Percentiles rank a stretch among this genome's conserved stretches.
These are phyloP conservation scores for Cutaneotrichosporon sp. DNA, from an alignment of 1,284 basidiomycete genomes.

Conservation along the genomic window DNA sequence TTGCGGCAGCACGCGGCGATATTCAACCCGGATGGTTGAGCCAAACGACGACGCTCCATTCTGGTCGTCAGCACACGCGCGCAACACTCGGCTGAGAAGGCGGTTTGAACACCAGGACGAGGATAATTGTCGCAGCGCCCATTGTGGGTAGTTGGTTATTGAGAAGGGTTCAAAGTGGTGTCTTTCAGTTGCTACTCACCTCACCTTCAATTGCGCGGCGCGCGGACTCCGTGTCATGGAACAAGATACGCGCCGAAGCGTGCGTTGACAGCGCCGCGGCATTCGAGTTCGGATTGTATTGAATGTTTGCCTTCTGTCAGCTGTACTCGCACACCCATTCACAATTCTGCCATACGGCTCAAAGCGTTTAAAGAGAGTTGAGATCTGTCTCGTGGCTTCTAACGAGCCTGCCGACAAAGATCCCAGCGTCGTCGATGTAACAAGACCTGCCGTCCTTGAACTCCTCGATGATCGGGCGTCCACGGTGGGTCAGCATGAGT, in stretches of 20 bases:
- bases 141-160: too few relatives aligned
- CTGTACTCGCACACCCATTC: slow-evolving; percentile 1
- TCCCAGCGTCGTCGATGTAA: slow-evolving; percentile 26
- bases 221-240: slow-evolving; percentile 20
- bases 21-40: slow-evolving; percentile 27
- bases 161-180: too few relatives aligned
- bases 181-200: too few relatives aligned
- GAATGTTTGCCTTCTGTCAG: slow-evolving; percentile 23
- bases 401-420: slow-evolving; percentile 31
- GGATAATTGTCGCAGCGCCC: too few relatives aligned
- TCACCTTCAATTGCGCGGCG: slow-evolving; percentile 26
- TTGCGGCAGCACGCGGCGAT: slow-evolving; percentile 24
- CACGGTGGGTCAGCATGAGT: slow-evolving; percentile 25
- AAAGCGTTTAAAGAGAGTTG: slow-evolving; percentile 28
- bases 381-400: slow-evolving; percentile 26
- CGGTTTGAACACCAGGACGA: too few relatives aligned
- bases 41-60: slow-evolving; percentile 28
- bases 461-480: slow-evolving; percentile 24
- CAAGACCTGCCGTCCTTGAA: slow-evolving; percentile 4
- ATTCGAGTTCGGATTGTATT: slow-evolving; percentile 22
- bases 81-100: too few relatives aligned
- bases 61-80: too few relatives aligned
- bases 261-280: slow-evolving; percentile 8
- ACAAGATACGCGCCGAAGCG: slow-evolving; percentile 31
- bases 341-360: slow-evolving; percentile 36